Conservation (phyloP, 129 eudicot genomes). For the Saussurea involucrata region DNA sequence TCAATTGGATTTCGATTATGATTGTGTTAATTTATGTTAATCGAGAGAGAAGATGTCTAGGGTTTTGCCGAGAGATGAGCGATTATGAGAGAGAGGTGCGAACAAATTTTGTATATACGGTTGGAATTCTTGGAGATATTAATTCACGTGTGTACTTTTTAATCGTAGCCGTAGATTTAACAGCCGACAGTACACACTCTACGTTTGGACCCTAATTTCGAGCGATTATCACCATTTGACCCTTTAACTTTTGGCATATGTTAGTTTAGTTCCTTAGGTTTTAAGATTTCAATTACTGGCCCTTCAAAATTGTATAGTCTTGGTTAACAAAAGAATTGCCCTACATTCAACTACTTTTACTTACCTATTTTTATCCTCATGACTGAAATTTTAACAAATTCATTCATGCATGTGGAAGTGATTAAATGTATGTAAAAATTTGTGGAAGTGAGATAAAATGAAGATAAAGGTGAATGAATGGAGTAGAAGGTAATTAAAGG, state of each 20-base stretch:
- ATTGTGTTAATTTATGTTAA: no score
- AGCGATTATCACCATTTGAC: background rate
- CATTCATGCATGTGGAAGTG: no score
- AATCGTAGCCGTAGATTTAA: constrained; percentile 4
- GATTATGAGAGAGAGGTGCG: constrained; percentile 25
- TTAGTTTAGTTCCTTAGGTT: background rate
- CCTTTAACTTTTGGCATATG: background rate
- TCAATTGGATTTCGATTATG: no score
- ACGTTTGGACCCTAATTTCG: background rate
- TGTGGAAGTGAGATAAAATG: no score
- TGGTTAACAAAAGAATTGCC: no score
- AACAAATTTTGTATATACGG: constrained; percentile 21
- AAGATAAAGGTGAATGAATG: no score
- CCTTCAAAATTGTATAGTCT: background rate
- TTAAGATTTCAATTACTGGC: background rate
- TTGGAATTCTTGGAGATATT: constrained; percentile 14
- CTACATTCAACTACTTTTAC: no score
- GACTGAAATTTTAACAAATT: no score
- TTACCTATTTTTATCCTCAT: no score
- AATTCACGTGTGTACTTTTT: constrained; percentile 9
- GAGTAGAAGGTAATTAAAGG: no score
- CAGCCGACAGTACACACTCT: constrained; percentile 9
- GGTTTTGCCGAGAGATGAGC: constrained; percentile 28
- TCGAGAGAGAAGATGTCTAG: constrained; percentile 9
- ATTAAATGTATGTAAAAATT: no score